These are phyloP conservation scores for Penicillium sp. DNA, from an alignment of 2,329 filamentous ascomycete species.

Conservation along the genomic window DNA sequence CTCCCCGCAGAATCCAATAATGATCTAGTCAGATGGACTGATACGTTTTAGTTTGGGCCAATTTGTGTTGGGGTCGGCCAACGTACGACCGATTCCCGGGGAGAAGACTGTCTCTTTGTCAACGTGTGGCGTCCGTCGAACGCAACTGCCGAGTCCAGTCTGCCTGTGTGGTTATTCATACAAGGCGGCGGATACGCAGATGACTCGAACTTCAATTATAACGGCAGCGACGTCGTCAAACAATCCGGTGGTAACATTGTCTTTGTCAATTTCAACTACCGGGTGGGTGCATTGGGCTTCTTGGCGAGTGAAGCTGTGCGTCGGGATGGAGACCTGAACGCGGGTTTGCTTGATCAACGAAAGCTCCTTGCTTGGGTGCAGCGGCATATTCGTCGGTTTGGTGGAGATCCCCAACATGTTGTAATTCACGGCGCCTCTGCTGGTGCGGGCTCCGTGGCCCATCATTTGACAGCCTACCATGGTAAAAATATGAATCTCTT, in stretches of 20 bases:
- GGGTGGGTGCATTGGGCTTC: conserved; percentile 59
- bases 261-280: conserved; percentile 66
- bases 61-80: conserved; percentile 62
- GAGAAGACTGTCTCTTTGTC: conserved; percentile 31
- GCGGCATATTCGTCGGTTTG: conserved; percentile 51
- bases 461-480: conserved; percentile 49
- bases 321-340: conserved; percentile 54
- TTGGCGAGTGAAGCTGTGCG: conserved; percentile 53
- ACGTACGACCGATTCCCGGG: conserved; percentile 50
- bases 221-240: conserved; percentile 53
- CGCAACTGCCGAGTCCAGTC: conserved; percentile 36
- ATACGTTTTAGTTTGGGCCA: conserved; percentile 21
- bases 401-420: conserved; percentile 54
- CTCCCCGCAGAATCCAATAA: conserved; percentile 30
- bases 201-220: conserved; percentile 47
- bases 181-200: conserved; percentile 56
- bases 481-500: conserved; percentile 45
- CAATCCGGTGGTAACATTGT: conserved; percentile 55
- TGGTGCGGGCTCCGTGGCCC: conserved; percentile 53
- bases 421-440: conserved; percentile 58
- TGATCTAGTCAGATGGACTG: too few species aligned
- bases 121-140: conserved; percentile 29
- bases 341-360: conserved; percentile 59
- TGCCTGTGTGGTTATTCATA: conserved; percentile 58
- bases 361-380: conserved; percentile 57